A percentile compares a stretch with the other conserved stretches of the same genome.
Conservation (phyloP, 495 filamentous ascomycete genomes). For the Achaetomiella virescens region DNA sequence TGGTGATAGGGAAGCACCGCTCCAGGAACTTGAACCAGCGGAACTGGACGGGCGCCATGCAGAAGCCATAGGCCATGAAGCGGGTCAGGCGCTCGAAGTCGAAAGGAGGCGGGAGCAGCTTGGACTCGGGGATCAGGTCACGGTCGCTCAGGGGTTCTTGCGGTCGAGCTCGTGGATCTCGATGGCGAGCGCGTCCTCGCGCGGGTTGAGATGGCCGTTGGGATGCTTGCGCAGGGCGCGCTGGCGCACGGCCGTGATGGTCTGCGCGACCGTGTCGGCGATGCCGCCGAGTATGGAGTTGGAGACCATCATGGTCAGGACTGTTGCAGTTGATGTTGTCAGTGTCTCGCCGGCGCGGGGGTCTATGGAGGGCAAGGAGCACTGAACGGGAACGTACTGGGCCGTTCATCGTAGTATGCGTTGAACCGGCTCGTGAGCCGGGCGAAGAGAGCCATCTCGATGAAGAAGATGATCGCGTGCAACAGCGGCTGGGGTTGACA, state of each 20-base stretch:
- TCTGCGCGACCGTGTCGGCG: constrained; percentile 89
- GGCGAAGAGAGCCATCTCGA: constrained; percentile 81
- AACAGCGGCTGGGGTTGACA: constrained; percentile 64
- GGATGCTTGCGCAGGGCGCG: constrained; percentile 55
- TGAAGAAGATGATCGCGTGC: constrained; percentile 74
- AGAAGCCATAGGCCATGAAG: constrained; percentile 95
- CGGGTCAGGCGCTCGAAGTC: constrained; percentile 89
- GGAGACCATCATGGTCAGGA: constrained; percentile 96
- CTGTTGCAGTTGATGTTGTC: constrained; percentile 36
- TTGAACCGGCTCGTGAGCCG: constrained; percentile 84
- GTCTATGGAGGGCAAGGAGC: neutral
- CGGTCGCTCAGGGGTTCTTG: constrained; percentile 64
- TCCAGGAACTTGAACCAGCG: constrained; percentile 91
- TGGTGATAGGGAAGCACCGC: constrained; percentile 76
- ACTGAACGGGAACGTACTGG: constrained; percentile 48
- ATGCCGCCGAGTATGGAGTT: constrained; percentile 85
- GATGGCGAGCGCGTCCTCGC: constrained; percentile 71
- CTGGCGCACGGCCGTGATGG: constrained; percentile 75
- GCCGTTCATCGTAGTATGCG: constrained; percentile 80
- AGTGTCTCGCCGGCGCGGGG: neutral
- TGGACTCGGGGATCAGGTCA: constrained; percentile 62
- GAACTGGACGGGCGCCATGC: constrained; percentile 94
- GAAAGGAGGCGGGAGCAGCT: constrained; percentile 68
- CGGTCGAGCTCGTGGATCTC: constrained; percentile 86
- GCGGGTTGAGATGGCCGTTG: constrained; percentile 30